Percentiles rank a stretch among this genome's conserved stretches.
phyloP scores from a whole-genome alignment of 2,329 filamentous ascomycete species.

The Colletotrichum lini region DNA sequence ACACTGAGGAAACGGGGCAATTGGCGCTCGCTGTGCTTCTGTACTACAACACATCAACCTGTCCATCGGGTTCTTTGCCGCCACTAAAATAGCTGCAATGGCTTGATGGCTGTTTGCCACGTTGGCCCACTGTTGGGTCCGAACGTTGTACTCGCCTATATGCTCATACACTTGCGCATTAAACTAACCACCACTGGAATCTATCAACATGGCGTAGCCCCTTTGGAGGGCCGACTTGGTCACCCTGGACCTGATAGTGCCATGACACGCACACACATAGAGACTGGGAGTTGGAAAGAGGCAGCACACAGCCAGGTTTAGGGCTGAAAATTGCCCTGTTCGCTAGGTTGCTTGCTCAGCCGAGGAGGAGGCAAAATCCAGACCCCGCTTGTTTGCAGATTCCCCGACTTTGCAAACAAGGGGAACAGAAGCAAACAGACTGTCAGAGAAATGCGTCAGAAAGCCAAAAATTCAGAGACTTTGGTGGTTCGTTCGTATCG shows the following conservation, averaged over 20 bases:
- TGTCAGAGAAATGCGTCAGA: neutral
- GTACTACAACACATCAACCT: slow-evolving; percentile 7
- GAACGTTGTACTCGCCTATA: neutral
- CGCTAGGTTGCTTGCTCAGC: slow-evolving; percentile 25
- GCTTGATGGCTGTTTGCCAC: slow-evolving; percentile 35
- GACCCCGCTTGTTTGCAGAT: slow-evolving; percentile 15
- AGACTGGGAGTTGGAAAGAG: slow-evolving; percentile 9
- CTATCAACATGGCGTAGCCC: slow-evolving; percentile 13
- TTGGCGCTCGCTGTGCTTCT: neutral
- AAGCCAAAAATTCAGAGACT: neutral
- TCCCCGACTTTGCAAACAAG: neutral
- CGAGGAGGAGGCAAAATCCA: slow-evolving; percentile 16
- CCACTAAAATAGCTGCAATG: slow-evolving; percentile 24
- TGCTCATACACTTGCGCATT: neutral
- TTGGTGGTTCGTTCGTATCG: neutral
- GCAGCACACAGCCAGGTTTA: slow-evolving; percentile 17
- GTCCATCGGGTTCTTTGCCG: neutral
- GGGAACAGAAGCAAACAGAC: slow-evolving; percentile 20
- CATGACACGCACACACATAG: neutral
- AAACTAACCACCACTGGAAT: neutral
- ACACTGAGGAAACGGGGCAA: neutral
- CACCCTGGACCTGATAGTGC: slow-evolving; percentile 12
- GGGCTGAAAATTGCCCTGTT: slow-evolving; percentile 35
- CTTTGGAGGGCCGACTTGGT: slow-evolving; percentile 10
- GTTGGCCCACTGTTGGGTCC: slow-evolving; percentile 10